Evolutionary conservation across 768 basidiomycete species (phyloP).

Genomic region (Ramaria rubella): DNA sequence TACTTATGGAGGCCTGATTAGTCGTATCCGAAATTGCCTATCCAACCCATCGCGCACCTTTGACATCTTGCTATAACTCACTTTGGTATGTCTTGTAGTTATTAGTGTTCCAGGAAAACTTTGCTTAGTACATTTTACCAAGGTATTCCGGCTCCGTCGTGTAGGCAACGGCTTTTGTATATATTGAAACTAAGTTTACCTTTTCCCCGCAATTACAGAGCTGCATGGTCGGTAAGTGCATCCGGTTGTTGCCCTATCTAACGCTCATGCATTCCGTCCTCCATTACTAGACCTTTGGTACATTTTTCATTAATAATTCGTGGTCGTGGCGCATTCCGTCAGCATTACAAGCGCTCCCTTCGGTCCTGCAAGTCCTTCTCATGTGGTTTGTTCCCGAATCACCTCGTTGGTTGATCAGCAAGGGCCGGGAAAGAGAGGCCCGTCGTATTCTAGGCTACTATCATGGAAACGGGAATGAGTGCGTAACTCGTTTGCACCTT

Average conservation of each 20-base stretch:
- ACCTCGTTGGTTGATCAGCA: slow-evolving; percentile 57
- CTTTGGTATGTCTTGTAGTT: slow-evolving; percentile 70
- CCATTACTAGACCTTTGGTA: slow-evolving; percentile 6
- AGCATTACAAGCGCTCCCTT: slow-evolving; percentile 49
- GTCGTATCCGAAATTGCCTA: slow-evolving; percentile 83
- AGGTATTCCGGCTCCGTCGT: slow-evolving; percentile 13
- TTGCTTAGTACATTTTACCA: background rate
- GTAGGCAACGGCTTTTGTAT: background rate
- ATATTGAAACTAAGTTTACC: background rate
- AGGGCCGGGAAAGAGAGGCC: slow-evolving; percentile 45
- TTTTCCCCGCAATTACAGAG: background rate
- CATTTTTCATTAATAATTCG: slow-evolving; percentile 6
- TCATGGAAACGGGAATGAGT: slow-evolving; percentile 45
- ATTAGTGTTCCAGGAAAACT: background rate
- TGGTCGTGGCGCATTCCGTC: slow-evolving; percentile 72
- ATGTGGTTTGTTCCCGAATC: slow-evolving; percentile 58
- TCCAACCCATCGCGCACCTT: slow-evolving; percentile 70
- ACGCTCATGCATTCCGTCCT: background rate
- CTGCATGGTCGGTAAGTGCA: slow-evolving; percentile 7
- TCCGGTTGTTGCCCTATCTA: background rate
- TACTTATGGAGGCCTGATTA: background rate
- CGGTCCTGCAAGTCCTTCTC: slow-evolving; percentile 46
- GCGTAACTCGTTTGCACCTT: background rate
- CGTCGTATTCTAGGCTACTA: slow-evolving; percentile 45
- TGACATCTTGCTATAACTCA: slow-evolving; percentile 77